Base-by-base conservation (phyloP, 495 filamentous ascomycete species). In the Hyaloscypha finlandica region DNA sequence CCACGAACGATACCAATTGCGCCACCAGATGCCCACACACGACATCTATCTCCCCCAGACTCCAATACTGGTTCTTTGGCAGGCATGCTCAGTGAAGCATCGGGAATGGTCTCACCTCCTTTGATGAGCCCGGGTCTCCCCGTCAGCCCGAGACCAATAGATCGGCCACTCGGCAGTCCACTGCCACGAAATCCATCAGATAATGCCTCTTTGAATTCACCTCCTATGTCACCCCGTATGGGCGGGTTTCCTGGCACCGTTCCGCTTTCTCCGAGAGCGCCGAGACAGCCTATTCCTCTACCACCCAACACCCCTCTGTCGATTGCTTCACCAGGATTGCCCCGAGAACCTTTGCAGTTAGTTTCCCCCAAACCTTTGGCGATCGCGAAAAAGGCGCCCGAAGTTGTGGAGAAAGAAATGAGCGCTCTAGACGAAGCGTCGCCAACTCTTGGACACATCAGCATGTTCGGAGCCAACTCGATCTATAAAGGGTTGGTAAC, bases 71-170 rank as follows among this genome's bases (percentile, higher is more conserved):
- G 73, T 11, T 85, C 84, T 16, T 77, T 86, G 29, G 83, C 79
- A n/a, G 82, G 81, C 16, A 73, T 86, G 63, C 64, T 86, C 51
- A 83, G 70, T 59, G 70, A 70, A 14, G 65, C 63, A 32, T 67
- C 33, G 35, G 69, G 56, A 14, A 74, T 77, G 20, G 74, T 84
- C 35, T 74, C 80, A 31, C 79, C 88, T 32, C 80, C 88, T 42
- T 80, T 93, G 35, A 83, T 93, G 80, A 97, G 92, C 65, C 92
- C 94, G 25, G 95, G 95, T 30, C 80, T 99, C 57, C 95, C 95
- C 1, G 78, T 90, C 33, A 98, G 96, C 73, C 95, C 95, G 30
- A 85, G 94, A 61, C 95, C 95, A n/a, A 87, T 87, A 70, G 86
- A 92, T 72, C 82, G 86, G 58, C 88, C 89, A 12, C 70, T 91